Percentiles rank a stretch among this genome's conserved stretches.
phyloP scores from a whole-genome alignment of 2,329 filamentous ascomycete species.

The Penicillium sp. region DNA sequence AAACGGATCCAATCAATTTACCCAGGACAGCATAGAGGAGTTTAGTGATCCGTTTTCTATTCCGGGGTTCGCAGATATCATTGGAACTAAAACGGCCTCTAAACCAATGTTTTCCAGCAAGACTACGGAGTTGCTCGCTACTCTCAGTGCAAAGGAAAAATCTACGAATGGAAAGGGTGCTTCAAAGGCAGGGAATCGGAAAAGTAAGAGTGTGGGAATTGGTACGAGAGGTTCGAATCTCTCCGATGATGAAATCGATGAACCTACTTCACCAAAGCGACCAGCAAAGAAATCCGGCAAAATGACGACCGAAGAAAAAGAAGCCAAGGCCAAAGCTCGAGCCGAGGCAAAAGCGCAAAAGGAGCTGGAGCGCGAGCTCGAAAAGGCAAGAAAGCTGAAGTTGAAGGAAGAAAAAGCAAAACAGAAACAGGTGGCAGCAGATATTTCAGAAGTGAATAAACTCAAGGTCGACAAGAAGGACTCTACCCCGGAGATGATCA shows the following conservation, averaged over 20 bases:
- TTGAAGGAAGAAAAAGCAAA: constrained; percentile 57
- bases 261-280: constrained; percentile 42
- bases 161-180: neutral
- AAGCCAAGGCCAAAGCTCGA: constrained; percentile 55
- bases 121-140: constrained; percentile 43
- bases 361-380: constrained; percentile 57
- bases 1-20: neutral
- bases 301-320: constrained; percentile 32
- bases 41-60: constrained; percentile 33
- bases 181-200: neutral
- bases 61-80: constrained; percentile 28
- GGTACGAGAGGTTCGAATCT: constrained; percentile 12
- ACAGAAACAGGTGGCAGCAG: constrained; percentile 65
- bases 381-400: constrained; percentile 51
- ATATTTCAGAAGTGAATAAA: constrained; percentile 73
- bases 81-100: constrained; percentile 21
- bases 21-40: constrained; percentile 32
- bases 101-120: constrained; percentile 37
- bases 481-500: constrained; percentile 74
- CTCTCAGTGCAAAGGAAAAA: constrained; percentile 19
- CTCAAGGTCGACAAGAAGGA: constrained; percentile 71
- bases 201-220: constrained; percentile 7
- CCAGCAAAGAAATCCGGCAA: constrained; percentile 44
- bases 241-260: constrained; percentile 45
- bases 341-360: constrained; percentile 50